A percentile compares a stretch with the other conserved stretches of the same genome.
Evolutionary conservation across 805 yeast species (phyloP).

Genomic region (Komagataella phaffii): DNA sequence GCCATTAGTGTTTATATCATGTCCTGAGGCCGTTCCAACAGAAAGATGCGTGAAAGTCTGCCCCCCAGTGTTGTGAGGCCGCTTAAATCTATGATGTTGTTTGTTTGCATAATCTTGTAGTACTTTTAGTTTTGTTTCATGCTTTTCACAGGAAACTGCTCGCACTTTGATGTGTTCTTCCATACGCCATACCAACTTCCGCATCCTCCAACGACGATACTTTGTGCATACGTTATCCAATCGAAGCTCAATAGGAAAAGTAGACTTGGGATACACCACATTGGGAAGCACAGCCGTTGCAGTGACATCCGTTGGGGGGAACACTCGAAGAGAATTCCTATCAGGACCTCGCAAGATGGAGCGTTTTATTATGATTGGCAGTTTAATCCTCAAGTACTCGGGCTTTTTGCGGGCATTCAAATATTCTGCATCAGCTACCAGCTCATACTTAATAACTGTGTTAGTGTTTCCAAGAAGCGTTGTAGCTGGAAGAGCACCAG

Average conservation of each 20-base stretch:
- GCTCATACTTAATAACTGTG: conserved; percentile 54
- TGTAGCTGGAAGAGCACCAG: conserved; percentile 82
- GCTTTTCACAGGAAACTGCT: conserved; percentile 44
- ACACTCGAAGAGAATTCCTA: conserved; percentile 74
- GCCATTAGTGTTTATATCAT: neutral
- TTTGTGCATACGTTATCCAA: conserved; percentile 55
- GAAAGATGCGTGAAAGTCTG: neutral
- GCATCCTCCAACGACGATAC: conserved; percentile 79
- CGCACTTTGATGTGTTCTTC: conserved; percentile 68
- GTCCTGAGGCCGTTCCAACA: neutral
- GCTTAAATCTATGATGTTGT: conserved; percentile 10
- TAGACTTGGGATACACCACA: conserved; percentile 78
- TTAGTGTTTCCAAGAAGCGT: conserved; percentile 42
- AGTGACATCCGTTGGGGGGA: conserved; percentile 89
- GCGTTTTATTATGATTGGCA: conserved; percentile 65
- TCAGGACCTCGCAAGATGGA: conserved; percentile 75
- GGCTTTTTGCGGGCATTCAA: conserved; percentile 21
- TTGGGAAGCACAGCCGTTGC: conserved; percentile 83
- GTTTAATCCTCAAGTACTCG: conserved; percentile 24
- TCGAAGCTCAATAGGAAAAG: conserved; percentile 71
- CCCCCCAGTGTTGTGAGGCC: conserved; percentile 16
- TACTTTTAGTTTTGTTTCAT: conserved; percentile 32
- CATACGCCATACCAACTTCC: conserved; percentile 78
- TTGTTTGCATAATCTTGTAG: conserved; percentile 27
- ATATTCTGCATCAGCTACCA: conserved; percentile 45